A percentile compares a stretch with the other conserved stretches of the same genome.
phyloP scores from a whole-genome alignment of 331 rosid species.

The Erythrophleum ivorense region DNA sequence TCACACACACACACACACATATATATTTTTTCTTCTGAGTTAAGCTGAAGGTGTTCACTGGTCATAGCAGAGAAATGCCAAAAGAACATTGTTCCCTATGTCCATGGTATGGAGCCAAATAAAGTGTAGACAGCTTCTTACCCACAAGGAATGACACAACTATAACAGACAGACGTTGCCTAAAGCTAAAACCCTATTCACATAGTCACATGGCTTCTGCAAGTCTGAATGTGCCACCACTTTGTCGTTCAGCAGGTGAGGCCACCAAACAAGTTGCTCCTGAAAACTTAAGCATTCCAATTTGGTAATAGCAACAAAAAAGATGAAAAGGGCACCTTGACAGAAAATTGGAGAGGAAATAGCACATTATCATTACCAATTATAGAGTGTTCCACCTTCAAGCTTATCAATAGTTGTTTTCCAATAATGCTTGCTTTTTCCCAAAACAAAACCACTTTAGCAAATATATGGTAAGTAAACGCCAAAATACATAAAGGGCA shows the following conservation, averaged over 20 bases:
- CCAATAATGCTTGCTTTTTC: conserved; percentile 64
- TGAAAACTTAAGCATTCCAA: conserved; percentile 33
- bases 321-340: neutral
- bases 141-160: neutral
- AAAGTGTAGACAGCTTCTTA: neutral
- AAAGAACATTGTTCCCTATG: neutral
- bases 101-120: neutral
- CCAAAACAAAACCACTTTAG: neutral
- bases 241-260: conserved; percentile 69
- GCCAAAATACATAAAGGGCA: neutral
- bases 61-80: neutral
- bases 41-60: neutral
- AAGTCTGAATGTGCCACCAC: conserved; percentile 74
- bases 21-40: no score
- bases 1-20: no score
- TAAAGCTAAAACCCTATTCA: conserved; percentile 9
- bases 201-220: conserved; percentile 79
- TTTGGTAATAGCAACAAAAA: conserved; percentile 3
- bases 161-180: neutral
- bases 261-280: conserved; percentile 75
- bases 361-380: conserved; percentile 65
- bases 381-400: conserved; percentile 65
- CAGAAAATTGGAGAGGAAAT: neutral
- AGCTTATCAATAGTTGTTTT: conserved; percentile 67
- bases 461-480: neutral